These are phyloP conservation scores for Suillus placidus DNA, from an alignment of 768 basidiomycete species.

Conservation along the genomic window DNA sequence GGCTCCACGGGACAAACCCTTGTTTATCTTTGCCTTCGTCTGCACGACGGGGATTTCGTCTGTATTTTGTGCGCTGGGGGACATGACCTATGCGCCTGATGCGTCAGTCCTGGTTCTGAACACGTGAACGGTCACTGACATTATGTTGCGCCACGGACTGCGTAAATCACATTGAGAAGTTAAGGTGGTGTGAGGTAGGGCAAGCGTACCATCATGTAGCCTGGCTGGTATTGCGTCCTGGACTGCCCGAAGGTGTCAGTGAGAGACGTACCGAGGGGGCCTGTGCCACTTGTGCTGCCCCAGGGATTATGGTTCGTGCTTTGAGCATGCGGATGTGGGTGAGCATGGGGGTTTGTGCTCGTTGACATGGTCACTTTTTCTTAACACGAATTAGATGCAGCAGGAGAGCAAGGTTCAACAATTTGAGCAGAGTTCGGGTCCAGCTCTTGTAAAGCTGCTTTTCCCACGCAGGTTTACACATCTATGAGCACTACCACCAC, in stretches of 20 bases:
- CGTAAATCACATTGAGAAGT: constrained; percentile 3
- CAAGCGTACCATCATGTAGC: constrained; percentile 74
- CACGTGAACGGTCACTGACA: constrained; percentile 36
- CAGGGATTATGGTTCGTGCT: constrained; percentile 49
- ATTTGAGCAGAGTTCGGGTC: neutral
- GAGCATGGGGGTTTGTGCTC: constrained; percentile 29
- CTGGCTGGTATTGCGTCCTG: constrained; percentile 77
- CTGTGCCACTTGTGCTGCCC: constrained; percentile 44
- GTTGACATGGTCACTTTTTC: constrained; percentile 33
- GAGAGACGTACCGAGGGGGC: constrained; percentile 52
- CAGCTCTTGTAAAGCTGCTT: neutral
- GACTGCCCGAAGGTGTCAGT: constrained; percentile 73
- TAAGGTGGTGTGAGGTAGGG: neutral
- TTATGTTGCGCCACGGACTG: constrained; percentile 68
- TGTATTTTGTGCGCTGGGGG: constrained; percentile 60
- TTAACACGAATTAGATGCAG: neutral
- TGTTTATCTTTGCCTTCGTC: constrained; percentile 82
- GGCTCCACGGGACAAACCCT: constrained; percentile 62
- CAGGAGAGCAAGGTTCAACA: neutral
- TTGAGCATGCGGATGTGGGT: constrained; percentile 39
- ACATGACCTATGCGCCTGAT: constrained; percentile 31
- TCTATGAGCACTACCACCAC: constrained; percentile 20
- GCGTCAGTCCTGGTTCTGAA: neutral
- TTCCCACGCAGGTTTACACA: constrained; percentile 23
- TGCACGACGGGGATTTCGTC: constrained; percentile 77